Evolutionary conservation across 148 eudicot genomes (phyloP).

Genomic region (Fagopyrum esculentum): DNA sequence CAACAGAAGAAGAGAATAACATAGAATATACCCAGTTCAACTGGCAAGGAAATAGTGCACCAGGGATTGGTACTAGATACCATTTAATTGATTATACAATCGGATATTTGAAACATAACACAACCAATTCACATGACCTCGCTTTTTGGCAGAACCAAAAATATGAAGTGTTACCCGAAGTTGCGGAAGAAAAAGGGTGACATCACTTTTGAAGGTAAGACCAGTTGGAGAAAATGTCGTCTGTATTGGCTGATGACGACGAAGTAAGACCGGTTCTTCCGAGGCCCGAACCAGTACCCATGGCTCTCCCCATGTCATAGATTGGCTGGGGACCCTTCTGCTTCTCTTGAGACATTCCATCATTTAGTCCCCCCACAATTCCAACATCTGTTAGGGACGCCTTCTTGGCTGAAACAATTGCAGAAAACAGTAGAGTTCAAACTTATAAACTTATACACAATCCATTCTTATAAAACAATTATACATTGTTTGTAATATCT

Average conservation of each 20-base stretch:
- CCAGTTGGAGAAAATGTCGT: conserved; percentile 51
- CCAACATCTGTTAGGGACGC: conserved; percentile 73
- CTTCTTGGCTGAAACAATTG: conserved; percentile 76
- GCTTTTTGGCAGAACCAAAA: background rate
- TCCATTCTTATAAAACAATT: no score
- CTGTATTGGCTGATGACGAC: conserved; percentile 26
- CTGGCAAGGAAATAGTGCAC: background rate
- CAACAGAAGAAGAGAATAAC: background rate
- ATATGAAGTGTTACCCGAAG: background rate
- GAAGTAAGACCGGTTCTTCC: conserved; percentile 40
- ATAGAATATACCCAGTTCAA: background rate
- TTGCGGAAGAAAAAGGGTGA: background rate
- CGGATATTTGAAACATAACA: background rate
- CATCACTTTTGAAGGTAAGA: conserved; percentile 11
- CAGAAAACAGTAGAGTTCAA: background rate
- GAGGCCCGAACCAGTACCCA: conserved; percentile 58
- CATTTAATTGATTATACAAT: conserved; percentile 4
- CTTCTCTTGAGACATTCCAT: conserved; percentile 45
- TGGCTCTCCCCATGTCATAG: conserved; percentile 67
- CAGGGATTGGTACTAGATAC: background rate
- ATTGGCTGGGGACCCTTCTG: conserved; percentile 56
- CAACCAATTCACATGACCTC: background rate
- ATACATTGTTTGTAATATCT: no score
- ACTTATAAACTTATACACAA: no score
- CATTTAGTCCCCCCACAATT: conserved; percentile 66